phyloP scores from a whole-genome alignment of 257 asterid genomes.

The Penstemon newberryi region DNA sequence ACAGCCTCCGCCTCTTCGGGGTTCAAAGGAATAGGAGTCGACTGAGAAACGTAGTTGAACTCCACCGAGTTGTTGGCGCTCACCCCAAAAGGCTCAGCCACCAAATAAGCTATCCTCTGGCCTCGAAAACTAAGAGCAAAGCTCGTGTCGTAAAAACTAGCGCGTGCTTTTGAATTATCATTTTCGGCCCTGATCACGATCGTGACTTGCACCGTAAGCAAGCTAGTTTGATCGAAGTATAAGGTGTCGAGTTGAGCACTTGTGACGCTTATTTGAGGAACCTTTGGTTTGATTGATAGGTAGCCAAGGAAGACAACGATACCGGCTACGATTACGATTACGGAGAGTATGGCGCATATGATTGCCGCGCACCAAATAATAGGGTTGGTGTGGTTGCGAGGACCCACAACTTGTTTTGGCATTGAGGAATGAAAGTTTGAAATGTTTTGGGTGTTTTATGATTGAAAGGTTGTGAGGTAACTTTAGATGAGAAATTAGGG shows the following conservation, averaged over 20 bases:
- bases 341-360: constrained; percentile 59
- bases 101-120: constrained; percentile 44
- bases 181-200: constrained; percentile 54
- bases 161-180: constrained; percentile 54
- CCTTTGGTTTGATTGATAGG: constrained; percentile 56
- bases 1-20: constrained; percentile 49
- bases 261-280: constrained; percentile 51
- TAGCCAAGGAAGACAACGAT: constrained; percentile 61
- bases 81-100: constrained; percentile 44
- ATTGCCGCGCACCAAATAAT: constrained; percentile 67
- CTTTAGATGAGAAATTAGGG: neutral
- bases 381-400: constrained; percentile 57
- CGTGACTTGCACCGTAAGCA: constrained; percentile 51
- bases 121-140: constrained; percentile 52
- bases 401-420: constrained; percentile 49
- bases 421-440: constrained; percentile 31
- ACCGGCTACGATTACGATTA: constrained; percentile 67
- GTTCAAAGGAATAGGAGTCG: constrained; percentile 58
- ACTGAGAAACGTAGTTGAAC: constrained; percentile 45
- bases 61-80: constrained; percentile 42
- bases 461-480: constrained; percentile 6
- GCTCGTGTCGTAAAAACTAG: constrained; percentile 45
- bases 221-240: constrained; percentile 52
- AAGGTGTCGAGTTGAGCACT: constrained; percentile 62
- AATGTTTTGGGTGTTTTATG: constrained; percentile 26